A percentile compares a stretch with the other conserved stretches of the same genome.
Conservation (phyloP, 441 rosid genomes). For the Oxalis stricta region DNA sequence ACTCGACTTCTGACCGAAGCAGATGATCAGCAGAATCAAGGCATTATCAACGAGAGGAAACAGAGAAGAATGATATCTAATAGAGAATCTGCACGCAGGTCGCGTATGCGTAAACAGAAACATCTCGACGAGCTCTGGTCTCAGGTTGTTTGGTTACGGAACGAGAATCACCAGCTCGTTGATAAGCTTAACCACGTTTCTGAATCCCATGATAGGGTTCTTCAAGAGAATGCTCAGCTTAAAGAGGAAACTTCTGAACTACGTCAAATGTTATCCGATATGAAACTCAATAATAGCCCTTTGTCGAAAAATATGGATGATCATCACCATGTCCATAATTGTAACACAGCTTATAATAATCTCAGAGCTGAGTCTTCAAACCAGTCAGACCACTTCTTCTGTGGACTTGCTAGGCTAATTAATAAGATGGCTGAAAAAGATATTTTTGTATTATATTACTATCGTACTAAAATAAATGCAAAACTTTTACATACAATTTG, state of each 20-base stretch:
- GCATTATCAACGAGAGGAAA: conserved; percentile 47
- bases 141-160: conserved; percentile 46
- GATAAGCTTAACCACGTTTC: conserved; percentile 59
- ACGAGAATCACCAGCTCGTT: conserved; percentile 51
- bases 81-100: conserved; percentile 58
- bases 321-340: conserved; percentile 29
- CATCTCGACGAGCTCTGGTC: conserved; percentile 62
- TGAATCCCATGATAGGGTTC: conserved; percentile 32
- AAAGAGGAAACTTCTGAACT: conserved; percentile 60
- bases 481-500: too few species aligned
- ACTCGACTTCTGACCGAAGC: conserved; percentile 80
- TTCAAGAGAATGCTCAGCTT: conserved; percentile 55
- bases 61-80: conserved; percentile 65
- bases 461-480: too few species aligned
- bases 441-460: neutral
- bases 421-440: conserved; percentile 3
- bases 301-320: conserved; percentile 31
- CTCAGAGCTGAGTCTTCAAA: neutral
- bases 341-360: conserved; percentile 11
- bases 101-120: conserved; percentile 64
- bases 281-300: conserved; percentile 43
- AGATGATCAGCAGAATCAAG: conserved; percentile 49
- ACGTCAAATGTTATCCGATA: conserved; percentile 42
- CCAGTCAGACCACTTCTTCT: neutral
- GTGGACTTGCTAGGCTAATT: conserved; percentile 3